Conservation (phyloP, 2,329 filamentous ascomycete genomes). For the Chaetomiaceae sp. region DNA sequence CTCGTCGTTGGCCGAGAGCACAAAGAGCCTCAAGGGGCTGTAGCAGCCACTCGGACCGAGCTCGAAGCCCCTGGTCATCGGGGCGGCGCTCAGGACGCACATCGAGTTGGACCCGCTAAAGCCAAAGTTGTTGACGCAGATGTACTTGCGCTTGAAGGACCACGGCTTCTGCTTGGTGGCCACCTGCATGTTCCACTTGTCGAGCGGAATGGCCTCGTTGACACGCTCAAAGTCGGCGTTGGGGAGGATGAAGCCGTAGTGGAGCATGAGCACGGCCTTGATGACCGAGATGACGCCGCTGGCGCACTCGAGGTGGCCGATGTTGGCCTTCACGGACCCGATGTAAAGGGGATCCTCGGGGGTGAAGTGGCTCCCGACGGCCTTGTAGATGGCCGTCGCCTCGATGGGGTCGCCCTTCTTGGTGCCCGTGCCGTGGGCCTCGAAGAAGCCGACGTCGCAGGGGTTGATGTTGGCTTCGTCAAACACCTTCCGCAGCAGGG, state of each 20-base stretch:
- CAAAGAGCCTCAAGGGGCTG: constrained; percentile 35
- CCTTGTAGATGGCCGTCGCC: constrained; percentile 37
- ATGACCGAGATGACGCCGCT: constrained; percentile 33
- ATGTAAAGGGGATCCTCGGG: constrained; percentile 30
- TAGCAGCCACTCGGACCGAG: constrained; percentile 28
- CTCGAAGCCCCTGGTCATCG: constrained; percentile 31
- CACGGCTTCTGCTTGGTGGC: constrained; percentile 39
- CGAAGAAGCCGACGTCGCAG: constrained; percentile 34
- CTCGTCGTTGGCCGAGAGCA: constrained; percentile 38
- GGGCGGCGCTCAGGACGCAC: constrained; percentile 34
- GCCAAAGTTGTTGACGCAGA: constrained; percentile 45
- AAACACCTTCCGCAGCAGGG: constrained; percentile 22
- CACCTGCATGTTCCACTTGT: constrained; percentile 43
- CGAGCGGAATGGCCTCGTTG: constrained; percentile 43
- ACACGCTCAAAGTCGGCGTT: constrained; percentile 30
- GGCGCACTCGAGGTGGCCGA: constrained; percentile 35
- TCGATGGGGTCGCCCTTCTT: constrained; percentile 45
- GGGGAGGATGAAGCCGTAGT: constrained; percentile 43
- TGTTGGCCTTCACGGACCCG: constrained; percentile 37
- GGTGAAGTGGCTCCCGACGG: constrained; percentile 30
- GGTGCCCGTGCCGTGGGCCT: constrained; percentile 47
- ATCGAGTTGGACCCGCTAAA: constrained; percentile 41
- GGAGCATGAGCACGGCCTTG: constrained; percentile 39
- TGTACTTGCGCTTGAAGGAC: constrained; percentile 41
- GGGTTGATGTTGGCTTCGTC: constrained; percentile 22